A percentile compares a stretch with the other conserved stretches of the same genome.
phyloP scores from a whole-genome alignment of 2,329 filamentous ascomycete genomes.

The Trichoderma koningiopsis region DNA sequence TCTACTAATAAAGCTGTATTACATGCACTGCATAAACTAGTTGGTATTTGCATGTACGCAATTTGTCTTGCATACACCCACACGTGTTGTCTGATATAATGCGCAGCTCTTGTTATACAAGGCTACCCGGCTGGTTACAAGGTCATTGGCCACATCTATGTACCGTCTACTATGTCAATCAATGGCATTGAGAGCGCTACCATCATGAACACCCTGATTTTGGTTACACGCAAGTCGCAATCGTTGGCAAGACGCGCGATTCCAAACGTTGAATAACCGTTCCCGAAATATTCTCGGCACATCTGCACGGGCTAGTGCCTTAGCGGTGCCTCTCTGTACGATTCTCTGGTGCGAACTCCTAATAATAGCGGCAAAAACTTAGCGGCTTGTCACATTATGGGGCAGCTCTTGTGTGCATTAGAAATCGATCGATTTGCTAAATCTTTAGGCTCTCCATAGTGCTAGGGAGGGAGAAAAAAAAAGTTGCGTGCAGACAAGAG shows the following conservation, averaged over 20 bases:
- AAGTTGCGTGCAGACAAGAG: background rate
- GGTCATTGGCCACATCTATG: background rate
- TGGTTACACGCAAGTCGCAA: background rate
- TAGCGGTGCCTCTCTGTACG: background rate
- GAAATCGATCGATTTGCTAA: constrained; percentile 8
- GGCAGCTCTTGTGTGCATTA: constrained; percentile 9
- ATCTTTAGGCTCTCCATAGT: constrained; percentile 13
- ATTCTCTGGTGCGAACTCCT: background rate
- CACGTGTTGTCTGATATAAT: background rate
- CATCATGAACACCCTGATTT: background rate
- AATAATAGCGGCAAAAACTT: background rate
- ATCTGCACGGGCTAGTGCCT: background rate
- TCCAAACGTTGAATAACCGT: background rate
- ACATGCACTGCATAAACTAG: background rate
- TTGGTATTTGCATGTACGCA: background rate
- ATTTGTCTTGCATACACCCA: constrained; percentile 1
- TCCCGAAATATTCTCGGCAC: background rate
- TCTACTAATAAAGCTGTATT: background rate
- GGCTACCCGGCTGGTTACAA: background rate
- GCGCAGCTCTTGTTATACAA: background rate
- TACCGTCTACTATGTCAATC: too few species aligned
- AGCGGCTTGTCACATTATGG: constrained; percentile 14
- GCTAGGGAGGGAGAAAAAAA: background rate
- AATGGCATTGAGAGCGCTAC: background rate
- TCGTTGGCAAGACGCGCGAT: background rate